These are phyloP conservation scores for Xylariaceae sp. DNA, from an alignment of 2,329 filamentous ascomycete genomes.

Conservation along the genomic window DNA sequence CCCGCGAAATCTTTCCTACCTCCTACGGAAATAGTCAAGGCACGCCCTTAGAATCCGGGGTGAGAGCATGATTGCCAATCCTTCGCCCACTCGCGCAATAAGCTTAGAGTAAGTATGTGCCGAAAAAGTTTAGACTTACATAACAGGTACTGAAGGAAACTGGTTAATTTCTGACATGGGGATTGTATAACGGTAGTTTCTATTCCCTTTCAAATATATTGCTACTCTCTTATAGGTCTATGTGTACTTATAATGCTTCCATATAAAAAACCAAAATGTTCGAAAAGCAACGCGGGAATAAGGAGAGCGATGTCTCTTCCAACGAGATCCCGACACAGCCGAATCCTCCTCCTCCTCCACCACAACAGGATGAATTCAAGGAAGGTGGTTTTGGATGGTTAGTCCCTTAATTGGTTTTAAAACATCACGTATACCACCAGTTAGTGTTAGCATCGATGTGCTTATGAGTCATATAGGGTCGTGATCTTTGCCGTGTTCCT, in stretches of 20 bases:
- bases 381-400: constrained; percentile 66
- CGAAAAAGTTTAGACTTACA: background rate
- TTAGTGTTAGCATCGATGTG: constrained; percentile 7
- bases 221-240: too few relatives aligned
- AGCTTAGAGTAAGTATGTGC: too few relatives aligned
- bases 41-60: too few relatives aligned
- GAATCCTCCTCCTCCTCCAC: constrained; percentile 54
- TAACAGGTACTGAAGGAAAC: background rate
- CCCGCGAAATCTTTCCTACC: background rate
- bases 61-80: too few relatives aligned
- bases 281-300: constrained; percentile 12
- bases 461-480: constrained; percentile 46
- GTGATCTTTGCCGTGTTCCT: constrained; percentile 57
- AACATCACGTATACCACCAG: background rate
- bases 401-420: constrained; percentile 17
- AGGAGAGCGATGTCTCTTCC: constrained; percentile 10
- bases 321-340: constrained; percentile 12
- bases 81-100: too few relatives aligned
- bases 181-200: too few relatives aligned
- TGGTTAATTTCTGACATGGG: too few relatives aligned
- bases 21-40: too few relatives aligned
- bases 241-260: constrained; percentile 1
- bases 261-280: constrained; percentile 13
- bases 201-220: too few relatives aligned
- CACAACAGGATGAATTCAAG: constrained; percentile 48